Base-by-base conservation (phyloP, 495 filamentous ascomycete species). In the Penicillium bialowiezense region DNA sequence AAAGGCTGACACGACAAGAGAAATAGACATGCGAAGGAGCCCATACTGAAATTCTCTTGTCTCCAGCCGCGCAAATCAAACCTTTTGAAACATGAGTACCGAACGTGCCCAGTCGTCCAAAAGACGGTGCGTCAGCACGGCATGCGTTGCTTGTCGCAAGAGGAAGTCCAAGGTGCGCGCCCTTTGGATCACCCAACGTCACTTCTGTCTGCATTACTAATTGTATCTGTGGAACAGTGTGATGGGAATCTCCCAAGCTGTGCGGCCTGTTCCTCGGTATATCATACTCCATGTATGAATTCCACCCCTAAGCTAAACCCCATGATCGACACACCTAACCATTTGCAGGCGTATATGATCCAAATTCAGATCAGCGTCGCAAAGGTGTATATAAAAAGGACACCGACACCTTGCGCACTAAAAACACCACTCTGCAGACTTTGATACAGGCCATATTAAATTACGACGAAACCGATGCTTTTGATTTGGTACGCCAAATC, bases 311-410 rank as follows among this genome's bases (percentile, higher is more conserved):
- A 19, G 7, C 10, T 8, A n/a, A 20, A 12, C 10, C n/a, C 5
- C 12, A 14, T 3, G 23, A 26, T 8, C 8, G 23, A 8, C 33
- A 31, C 6, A 10, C 26, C 40, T 56, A 31, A 54, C 41, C 12
- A 17, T 17, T 15, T 6, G 7, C 26, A 75, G 72, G 91, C 68
- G 76, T 95, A 41, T 98, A 97, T 75, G 95, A 97, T 63, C 93
- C 90, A 5, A 95, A 89, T 61, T 93, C 89, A 46, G 93, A 98
- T 66, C 90, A 96, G 63, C 87, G 93, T 38, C 84, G 93, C 14
- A 98, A 97, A 64, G 93, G 93, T 40, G 93, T 97, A 8, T 97
- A 96, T 66, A 91, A 90, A 67, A 90, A 96, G 67, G 91, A 96
- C 65, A 86, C 91, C 38, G 91, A 96, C 65, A 88, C 85, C 55